These are phyloP conservation scores for Coniochaeta sp. DNA, from an alignment of 2,329 filamentous ascomycete genomes.

Conservation along the genomic window DNA sequence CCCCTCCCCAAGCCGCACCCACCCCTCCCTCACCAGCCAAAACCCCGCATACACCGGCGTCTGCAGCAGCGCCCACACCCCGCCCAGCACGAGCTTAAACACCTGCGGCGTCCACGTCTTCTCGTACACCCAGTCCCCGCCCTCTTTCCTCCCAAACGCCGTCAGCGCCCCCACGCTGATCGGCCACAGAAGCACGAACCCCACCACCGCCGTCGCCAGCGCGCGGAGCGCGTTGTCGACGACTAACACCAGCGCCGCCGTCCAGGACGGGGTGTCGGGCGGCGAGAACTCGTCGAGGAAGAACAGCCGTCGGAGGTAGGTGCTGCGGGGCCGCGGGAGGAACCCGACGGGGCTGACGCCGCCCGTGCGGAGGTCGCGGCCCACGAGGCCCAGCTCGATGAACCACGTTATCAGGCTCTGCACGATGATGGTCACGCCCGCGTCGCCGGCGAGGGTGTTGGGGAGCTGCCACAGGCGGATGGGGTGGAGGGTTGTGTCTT, in stretches of 20 bases:
- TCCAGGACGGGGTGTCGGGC: not conserved
- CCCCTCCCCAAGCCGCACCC: slow-evolving; percentile 14
- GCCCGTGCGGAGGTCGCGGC: slow-evolving; percentile 35
- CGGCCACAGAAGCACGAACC: slow-evolving; percentile 37
- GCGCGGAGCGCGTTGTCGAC: slow-evolving; percentile 27
- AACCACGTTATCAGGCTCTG: slow-evolving; percentile 46
- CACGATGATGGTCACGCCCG: slow-evolving; percentile 41
- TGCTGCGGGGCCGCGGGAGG: slow-evolving; percentile 24
- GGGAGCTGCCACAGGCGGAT: slow-evolving; percentile 42
- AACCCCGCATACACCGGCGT: slow-evolving; percentile 41
- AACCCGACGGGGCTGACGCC: slow-evolving; percentile 40
- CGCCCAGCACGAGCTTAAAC: slow-evolving; percentile 43
- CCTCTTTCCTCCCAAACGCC: slow-evolving; percentile 24
- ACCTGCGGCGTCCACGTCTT: slow-evolving; percentile 37
- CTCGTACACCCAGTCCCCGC: slow-evolving; percentile 35
- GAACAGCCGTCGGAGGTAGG: slow-evolving; percentile 34
- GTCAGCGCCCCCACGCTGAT: slow-evolving; percentile 34
- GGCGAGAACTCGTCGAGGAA: slow-evolving; percentile 23
- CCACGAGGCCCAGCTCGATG: slow-evolving; percentile 39
- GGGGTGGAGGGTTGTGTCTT: slow-evolving; percentile 24
- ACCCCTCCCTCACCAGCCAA: slow-evolving; percentile 43
- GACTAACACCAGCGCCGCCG: slow-evolving; percentile 21
- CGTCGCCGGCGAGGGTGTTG: slow-evolving; percentile 43
- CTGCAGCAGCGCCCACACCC: slow-evolving; percentile 34
- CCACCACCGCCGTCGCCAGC: slow-evolving; percentile 25